phyloP scores from a whole-genome alignment of 2,329 filamentous ascomycete species.

The Eutypella sp. region DNA sequence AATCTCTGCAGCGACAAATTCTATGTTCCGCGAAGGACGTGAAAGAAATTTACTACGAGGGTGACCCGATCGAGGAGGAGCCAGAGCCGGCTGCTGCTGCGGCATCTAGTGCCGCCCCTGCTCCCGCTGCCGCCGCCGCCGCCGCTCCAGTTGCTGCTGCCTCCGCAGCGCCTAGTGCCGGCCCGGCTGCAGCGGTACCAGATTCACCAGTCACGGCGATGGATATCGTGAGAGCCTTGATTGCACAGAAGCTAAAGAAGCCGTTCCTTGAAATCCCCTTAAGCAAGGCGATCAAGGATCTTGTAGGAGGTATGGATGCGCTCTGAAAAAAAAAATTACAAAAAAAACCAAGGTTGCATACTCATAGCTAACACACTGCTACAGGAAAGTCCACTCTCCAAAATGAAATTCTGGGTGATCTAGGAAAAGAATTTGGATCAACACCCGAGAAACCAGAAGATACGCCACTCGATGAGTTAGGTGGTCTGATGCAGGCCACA shows the following conservation, averaged over 20 bases:
- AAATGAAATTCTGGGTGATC: conserved; percentile 95
- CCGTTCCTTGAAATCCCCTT: conserved; percentile 80
- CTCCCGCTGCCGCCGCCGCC: conserved; percentile 45
- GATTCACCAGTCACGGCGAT: conserved; percentile 85
- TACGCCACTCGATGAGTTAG: conserved; percentile 89
- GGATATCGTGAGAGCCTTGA: conserved; percentile 81
- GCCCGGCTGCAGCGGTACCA: conserved; percentile 79
- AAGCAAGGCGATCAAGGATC: conserved; percentile 95
- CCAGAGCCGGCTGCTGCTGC: conserved; percentile 55
- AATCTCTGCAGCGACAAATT: conserved; percentile 93
- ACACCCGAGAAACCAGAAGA: conserved; percentile 99
- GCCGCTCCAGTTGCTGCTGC: conserved; percentile 50
- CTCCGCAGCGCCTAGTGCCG: conserved; percentile 63
- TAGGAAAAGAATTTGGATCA: conserved; percentile 97
- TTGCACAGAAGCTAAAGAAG: conserved; percentile 98
- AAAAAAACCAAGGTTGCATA: neutral
- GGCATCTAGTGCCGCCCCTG: conserved; percentile 36
- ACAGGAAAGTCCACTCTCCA: conserved; percentile 95
- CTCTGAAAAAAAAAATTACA: too few relatives aligned
- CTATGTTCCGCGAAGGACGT: conserved; percentile 99
- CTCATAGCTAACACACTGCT: conserved; percentile 8
- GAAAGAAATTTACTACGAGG: conserved; percentile 99
- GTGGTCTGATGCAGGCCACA: conserved; percentile 94
- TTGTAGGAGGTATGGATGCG: conserved; percentile 82
- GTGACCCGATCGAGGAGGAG: conserved; percentile 91